Evolutionary conservation across 257 asterid species (phyloP), one percentile per base, ranked within the genome.

Genomic region (Nicotiana benthamiana): DNA sequence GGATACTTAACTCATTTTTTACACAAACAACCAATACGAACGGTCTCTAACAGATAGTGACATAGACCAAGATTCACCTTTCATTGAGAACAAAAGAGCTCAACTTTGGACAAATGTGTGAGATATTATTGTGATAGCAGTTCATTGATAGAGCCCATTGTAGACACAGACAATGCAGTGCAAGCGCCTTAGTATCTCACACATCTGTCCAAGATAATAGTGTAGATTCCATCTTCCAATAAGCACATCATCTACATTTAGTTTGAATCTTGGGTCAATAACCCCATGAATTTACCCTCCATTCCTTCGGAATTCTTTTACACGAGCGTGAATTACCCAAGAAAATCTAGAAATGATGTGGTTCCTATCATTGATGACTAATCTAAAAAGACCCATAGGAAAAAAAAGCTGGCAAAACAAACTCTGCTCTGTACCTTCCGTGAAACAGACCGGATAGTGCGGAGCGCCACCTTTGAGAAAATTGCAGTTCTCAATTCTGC

Each of bases 371-470:
- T 62, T 57, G 30, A 68, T 26, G 30, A 70, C 80, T 36, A 80
- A 28, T 43, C 15, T 28, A 80, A 22, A n/a, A n/a, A 57, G 57
- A 79, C 36, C 15, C 54, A 36, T 9, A 34, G n/a, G 63, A 79
- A 67, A 62, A 54, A n/a, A 26, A 57, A 30, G 75, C 63, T 12
- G 63, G 74, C 61, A 70, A 28, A 40, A 77, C 59, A 80, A 72
- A 36, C 40, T 57, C 57, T 27, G 77, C 57, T 67, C n/a, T 77
- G 27, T 87, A 95, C 99, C 98, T 89, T 92, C 80, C 95, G 85
- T 40, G 99, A 95, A 84, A 95, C 99, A 78, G 92, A 93, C 63
- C 99, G 90, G 79, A 95, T 95, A 26, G 99, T 93, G 82, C 97
- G 87, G 87, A 95, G 82, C 36, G 99, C 97, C 81, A 95, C 99